These are phyloP conservation scores for Colletotrichum kahawae DNA, from an alignment of 2,329 filamentous ascomycete species.

Conservation along the genomic window DNA sequence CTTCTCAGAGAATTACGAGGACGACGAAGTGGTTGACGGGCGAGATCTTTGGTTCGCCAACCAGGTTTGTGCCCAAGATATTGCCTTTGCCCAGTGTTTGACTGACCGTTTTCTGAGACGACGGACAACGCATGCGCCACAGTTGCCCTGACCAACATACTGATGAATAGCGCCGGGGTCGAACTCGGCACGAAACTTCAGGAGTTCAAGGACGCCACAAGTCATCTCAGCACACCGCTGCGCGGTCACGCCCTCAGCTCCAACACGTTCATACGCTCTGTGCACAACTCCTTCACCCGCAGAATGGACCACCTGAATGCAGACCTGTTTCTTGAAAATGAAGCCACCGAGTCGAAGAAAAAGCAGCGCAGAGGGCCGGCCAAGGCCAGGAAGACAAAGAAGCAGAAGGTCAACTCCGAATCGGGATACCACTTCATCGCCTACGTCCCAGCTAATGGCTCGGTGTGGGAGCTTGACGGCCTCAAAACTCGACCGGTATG, in stretches of 20 bases:
- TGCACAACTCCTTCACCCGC: conserved; percentile 87
- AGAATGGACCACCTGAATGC: conserved; percentile 78
- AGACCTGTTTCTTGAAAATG: conserved; percentile 68
- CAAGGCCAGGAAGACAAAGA: conserved; percentile 41
- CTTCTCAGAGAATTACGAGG: conserved; percentile 58
- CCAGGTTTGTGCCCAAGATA: conserved; percentile 59
- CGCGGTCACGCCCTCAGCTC: conserved; percentile 78
- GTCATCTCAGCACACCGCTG: conserved; percentile 69
- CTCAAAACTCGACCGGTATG: conserved; percentile 73
- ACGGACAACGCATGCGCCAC: conserved; percentile 87
- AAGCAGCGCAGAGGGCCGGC: conserved; percentile 38
- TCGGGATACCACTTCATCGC: conserved; percentile 86
- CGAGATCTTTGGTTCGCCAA: conserved; percentile 90
- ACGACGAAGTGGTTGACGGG: conserved; percentile 50
- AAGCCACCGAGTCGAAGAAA: conserved; percentile 47
- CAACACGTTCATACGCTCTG: conserved; percentile 76
- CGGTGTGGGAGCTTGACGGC: conserved; percentile 90
- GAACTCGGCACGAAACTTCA: conserved; percentile 73
- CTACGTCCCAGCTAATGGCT: conserved; percentile 76
- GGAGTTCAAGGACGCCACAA: conserved; percentile 76
- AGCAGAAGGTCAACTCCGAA: conserved; percentile 55
- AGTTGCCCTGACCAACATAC: conserved; percentile 89
- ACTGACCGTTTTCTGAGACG: conserved; percentile 54
- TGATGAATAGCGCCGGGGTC: conserved; percentile 79
- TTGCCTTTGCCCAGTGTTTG: background rate